Conservation (phyloP, 176 grass and related monocot species). For the Ensete ventricosum region DNA sequence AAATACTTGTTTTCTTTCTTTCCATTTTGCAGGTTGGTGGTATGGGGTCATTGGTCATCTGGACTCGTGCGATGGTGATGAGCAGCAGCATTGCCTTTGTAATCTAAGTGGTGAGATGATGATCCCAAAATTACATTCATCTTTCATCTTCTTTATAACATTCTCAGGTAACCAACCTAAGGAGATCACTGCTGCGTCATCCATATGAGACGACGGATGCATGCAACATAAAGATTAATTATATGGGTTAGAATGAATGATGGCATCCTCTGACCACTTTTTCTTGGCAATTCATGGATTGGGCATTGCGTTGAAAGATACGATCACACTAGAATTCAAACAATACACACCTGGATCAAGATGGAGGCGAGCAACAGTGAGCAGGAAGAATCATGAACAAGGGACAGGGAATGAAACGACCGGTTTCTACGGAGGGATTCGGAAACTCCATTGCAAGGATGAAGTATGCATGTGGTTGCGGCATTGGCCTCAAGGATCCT, state of each 20-base stretch:
- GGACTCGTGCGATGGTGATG: conserved; percentile 41
- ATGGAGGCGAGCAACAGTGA: conserved; percentile 57
- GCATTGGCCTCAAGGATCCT: conserved; percentile 52
- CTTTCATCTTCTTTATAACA: conserved; percentile 1
- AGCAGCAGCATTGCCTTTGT: conserved; percentile 68
- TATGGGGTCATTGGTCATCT: conserved; percentile 82
- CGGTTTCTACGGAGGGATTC: conserved; percentile 80
- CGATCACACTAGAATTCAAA: conserved; percentile 66
- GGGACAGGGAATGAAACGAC: conserved; percentile 47
- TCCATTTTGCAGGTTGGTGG: conserved; percentile 64
- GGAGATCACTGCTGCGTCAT: too few species aligned
- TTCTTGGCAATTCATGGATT: neutral
- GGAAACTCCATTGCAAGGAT: conserved; percentile 50
- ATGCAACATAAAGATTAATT: neutral
- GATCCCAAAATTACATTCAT: neutral
- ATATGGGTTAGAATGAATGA: conserved; percentile 3
- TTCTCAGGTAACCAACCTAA: neutral
- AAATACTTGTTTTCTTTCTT: too few species aligned
- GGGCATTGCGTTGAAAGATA: conserved; percentile 23
- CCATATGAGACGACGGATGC: neutral
- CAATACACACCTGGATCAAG: conserved; percentile 57
- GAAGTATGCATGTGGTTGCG: conserved; percentile 58
- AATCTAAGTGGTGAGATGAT: conserved; percentile 54
- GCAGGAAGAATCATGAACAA: conserved; percentile 58
- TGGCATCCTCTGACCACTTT: neutral